Base-by-base conservation (phyloP, 768 basidiomycete genomes). In the Termitomyces sp. region DNA sequence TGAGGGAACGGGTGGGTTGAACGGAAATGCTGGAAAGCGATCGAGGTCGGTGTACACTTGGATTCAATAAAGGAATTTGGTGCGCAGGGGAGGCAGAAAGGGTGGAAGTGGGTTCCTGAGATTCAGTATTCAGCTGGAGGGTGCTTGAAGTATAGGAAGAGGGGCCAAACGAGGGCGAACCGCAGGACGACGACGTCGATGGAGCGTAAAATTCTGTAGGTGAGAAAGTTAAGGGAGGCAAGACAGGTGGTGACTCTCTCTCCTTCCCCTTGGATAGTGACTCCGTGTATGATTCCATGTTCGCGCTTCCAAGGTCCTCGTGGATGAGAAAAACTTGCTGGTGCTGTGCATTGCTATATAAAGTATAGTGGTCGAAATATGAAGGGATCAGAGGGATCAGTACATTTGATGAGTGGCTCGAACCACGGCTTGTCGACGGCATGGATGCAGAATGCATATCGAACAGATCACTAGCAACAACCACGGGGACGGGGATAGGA, bases 151-250 rank as follows among this genome's bases (percentile, higher is more conserved):
- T 61, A 63, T 70, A 72, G 38, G 76, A 75, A 21, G 77, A 81
- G 50, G 73, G 75, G 8, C 75, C 75, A 12, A 75, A 63, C 19
- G 68, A 65, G 11, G 72, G 72, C n/a, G 56, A 37, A 45, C 59
- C 45, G 21, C 71, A 62, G 25, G 74, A 71, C 32, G 75, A 70
- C 71, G 76, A 76, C 59, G 68, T 68, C 45, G 74, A 66, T 49
- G 75, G 66, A 27, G 64, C 81, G 51, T 70, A 72, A 59, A 88
- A 75, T 55, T 77, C 75, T 37, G 86, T 73, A 31, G 82, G 75
- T 50, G 82, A 75, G 64, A 91, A 84, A 32, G 78, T 72, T 57
- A 89, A 75, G 59, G 88, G 86, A 58, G 89, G 86, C 59, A 89
- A 77, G 66, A 76, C 75, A 57, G 88, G 84, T 45, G 86, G 81